Evolutionary conservation across 176 grass and related monocot species (phyloP), one percentile per base, ranked within the genome.

Genomic region (Eragrostis curvula): DNA sequence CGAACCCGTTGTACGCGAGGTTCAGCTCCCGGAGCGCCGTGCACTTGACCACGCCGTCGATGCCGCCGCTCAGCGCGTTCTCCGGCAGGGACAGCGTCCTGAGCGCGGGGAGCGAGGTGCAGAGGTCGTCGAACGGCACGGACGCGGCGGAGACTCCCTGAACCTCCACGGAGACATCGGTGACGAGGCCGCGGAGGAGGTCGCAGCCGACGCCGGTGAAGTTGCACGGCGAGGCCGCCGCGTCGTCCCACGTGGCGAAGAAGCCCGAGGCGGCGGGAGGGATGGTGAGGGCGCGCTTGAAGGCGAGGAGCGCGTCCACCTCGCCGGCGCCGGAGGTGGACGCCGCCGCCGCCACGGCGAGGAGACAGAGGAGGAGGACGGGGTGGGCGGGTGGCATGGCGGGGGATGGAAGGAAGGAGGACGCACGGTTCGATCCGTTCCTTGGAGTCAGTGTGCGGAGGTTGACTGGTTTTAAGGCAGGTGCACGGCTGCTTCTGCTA

Each of bases 1-100:
- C 18, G 83, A 98, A 84, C 3, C 14, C 0, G 61, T 98, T 98
- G 64, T 91, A 91, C 21, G 90, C 81, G 61, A 98, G 84, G 75
- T 55, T 62, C 77, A 98, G 92, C 6, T 72, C 60, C 64, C 5
- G 14, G 12, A 98, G 92, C 21, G 12, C 70, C 0, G 63, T 46
- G 87, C 96, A 98, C 20, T 18, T 42, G 20, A 1, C 53, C 51
- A 98, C 36, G 5, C 71, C 88, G 56, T 2, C 78, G 80, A 98
- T 70, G n/a, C 2, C 15, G 2, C 96, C 96, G 0, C 60, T 9
- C 3, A 98, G 84, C n/a, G 49, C 3, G 70, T 98, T 98, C 23
- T 9, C 79, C 0, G 79, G 84, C 2, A 98, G 74, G 23, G 86
- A 91, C 36, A 98, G 90, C 63, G 17, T 11, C 0, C 61, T 47